A percentile compares a stretch with the other conserved stretches of the same genome.
phyloP scores from a whole-genome alignment of 2,329 filamentous ascomycete genomes.

The Sarocladiaceae sp. region DNA sequence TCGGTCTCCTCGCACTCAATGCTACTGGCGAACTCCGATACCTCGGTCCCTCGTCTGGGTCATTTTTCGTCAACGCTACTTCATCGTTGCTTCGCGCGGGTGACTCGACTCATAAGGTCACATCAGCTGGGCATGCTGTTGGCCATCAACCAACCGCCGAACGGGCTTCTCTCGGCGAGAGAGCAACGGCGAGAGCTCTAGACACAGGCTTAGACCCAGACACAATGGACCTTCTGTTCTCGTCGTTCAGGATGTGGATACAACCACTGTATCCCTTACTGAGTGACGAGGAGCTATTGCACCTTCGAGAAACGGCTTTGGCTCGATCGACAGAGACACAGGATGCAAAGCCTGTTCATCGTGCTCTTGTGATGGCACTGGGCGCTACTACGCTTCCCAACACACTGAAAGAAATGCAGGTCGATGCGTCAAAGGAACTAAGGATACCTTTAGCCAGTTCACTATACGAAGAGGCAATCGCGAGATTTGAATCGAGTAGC shows the following conservation, averaged over 20 bases:
- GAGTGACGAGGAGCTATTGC: background rate
- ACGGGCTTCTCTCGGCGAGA: too few species aligned
- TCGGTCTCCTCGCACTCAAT: conserved; percentile 1
- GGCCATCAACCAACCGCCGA: too few species aligned
- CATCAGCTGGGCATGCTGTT: too few species aligned
- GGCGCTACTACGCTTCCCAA: background rate
- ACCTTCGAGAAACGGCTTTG: background rate
- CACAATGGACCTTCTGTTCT: background rate
- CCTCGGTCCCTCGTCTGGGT: conserved; percentile 8
- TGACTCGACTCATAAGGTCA: too few species aligned
- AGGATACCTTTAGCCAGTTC: background rate
- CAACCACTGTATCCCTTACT: background rate
- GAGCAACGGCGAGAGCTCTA: too few species aligned
- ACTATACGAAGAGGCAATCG: background rate
- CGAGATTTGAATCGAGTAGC: background rate
- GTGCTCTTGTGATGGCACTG: background rate
- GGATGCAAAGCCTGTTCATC: background rate
- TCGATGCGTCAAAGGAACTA: too few species aligned
- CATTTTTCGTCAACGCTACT: conserved; percentile 6
- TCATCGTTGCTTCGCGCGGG: background rate
- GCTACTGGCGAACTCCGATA: conserved; percentile 10
- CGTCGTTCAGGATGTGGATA: background rate
- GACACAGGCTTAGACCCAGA: too few species aligned
- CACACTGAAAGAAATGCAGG: background rate
- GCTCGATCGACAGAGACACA: background rate